A percentile compares a stretch with the other conserved stretches of the same genome.
Conservation (phyloP, 768 basidiomycete species). For the Phylloporus sp. region DNA sequence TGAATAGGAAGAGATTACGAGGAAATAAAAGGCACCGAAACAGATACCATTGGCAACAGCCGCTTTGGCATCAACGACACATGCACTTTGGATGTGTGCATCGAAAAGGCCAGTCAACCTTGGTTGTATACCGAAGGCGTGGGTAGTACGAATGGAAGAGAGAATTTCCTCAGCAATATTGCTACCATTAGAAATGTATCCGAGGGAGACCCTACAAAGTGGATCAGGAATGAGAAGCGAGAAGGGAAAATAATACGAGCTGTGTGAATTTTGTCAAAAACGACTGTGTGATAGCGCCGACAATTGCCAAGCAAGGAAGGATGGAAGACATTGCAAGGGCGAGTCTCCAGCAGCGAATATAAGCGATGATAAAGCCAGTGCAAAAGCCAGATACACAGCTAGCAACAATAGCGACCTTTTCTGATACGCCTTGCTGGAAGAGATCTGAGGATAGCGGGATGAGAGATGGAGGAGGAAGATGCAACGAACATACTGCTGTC, state of each 20-base stretch:
- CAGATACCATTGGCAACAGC: conserved; percentile 57
- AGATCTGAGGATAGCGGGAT: conserved; percentile 52
- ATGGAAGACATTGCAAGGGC: conserved; percentile 80
- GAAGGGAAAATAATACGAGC: conserved; percentile 37
- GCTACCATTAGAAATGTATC: conserved; percentile 73
- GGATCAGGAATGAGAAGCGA: neutral
- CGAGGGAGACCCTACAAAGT: conserved; percentile 53
- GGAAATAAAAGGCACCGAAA: conserved; percentile 74
- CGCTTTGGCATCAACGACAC: conserved; percentile 50
- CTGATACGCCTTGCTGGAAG: conserved; percentile 86
- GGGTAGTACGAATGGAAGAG: conserved; percentile 80
- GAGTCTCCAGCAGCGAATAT: conserved; percentile 67
- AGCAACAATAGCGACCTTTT: conserved; percentile 73
- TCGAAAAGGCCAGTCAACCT: conserved; percentile 65
- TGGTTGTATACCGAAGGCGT: conserved; percentile 83
- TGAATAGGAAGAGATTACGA: conserved; percentile 72
- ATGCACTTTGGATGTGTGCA: conserved; percentile 48
- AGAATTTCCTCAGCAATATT: conserved; percentile 91
- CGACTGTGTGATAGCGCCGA: conserved; percentile 70
- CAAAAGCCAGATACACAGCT: conserved; percentile 67
- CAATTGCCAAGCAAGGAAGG: conserved; percentile 74
- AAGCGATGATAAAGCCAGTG: conserved; percentile 75
- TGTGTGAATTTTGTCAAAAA: conserved; percentile 60
- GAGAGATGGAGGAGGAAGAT: neutral
- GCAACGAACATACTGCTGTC: conserved; percentile 63